These are phyloP conservation scores for Calocera viscosa DNA, from an alignment of 768 basidiomycete species.

Conservation along the genomic window DNA sequence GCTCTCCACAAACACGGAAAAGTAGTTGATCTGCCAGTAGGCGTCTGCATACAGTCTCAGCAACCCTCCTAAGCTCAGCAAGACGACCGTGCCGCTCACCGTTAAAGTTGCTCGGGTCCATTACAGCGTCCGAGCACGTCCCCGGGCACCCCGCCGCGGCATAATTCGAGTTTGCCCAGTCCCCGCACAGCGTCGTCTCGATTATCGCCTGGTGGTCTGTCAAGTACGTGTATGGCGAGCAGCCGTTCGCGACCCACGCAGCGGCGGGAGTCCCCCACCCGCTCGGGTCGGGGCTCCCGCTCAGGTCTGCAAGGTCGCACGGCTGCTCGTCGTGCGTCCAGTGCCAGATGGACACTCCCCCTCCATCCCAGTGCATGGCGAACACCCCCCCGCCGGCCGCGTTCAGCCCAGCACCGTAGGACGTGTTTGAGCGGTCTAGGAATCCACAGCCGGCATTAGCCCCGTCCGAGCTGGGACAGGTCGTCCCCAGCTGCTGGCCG, in stretches of 20 bases:
- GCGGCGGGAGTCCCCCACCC: constrained; percentile 35
- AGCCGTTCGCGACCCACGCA: constrained; percentile 28
- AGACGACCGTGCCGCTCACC: constrained; percentile 21
- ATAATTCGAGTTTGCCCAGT: constrained; percentile 34
- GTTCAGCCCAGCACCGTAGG: constrained; percentile 36
- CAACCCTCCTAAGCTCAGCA: not conserved
- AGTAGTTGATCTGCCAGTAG: constrained; percentile 20
- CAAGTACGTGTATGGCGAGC: constrained; percentile 31
- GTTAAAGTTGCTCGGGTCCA: constrained; percentile 44
- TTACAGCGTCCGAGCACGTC: constrained; percentile 31
- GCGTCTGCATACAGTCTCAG: constrained; percentile 10
- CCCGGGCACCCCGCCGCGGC: constrained; percentile 24
- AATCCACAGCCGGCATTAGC: constrained; percentile 35
- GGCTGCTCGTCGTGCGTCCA: constrained; percentile 32
- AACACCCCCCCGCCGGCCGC: constrained; percentile 36
- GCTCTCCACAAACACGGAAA: constrained; percentile 9
- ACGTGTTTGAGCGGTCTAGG: constrained; percentile 24
- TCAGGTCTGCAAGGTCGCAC: constrained; percentile 25
- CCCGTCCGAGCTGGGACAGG: constrained; percentile 26
- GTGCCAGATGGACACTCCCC: constrained; percentile 39
- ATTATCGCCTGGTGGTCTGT: constrained; percentile 30
- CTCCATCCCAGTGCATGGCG: constrained; percentile 30
- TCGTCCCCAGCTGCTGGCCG: constrained; percentile 23
- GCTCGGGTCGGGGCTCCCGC: constrained; percentile 29
- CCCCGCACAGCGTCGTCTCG: constrained; percentile 35